These are phyloP conservation scores for Sophora flavescens DNA, from an alignment of 306 rosid species.

Conservation along the genomic window DNA sequence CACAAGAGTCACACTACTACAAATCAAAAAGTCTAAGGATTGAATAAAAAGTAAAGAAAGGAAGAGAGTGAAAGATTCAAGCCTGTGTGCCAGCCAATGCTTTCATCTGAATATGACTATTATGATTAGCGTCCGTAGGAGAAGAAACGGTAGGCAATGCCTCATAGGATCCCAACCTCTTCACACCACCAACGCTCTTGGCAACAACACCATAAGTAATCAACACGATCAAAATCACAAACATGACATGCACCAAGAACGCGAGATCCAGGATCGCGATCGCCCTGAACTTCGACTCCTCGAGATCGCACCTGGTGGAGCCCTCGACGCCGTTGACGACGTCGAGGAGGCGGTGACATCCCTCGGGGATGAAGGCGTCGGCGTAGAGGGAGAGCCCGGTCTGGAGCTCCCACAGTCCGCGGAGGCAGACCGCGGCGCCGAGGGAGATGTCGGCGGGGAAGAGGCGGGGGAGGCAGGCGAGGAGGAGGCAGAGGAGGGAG, in stretches of 20 bases:
- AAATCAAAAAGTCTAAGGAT: not conserved
- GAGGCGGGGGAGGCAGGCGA: constrained; percentile 71
- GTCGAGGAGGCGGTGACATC: constrained; percentile 86
- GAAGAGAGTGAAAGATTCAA: constrained; percentile 46
- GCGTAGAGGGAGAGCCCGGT: constrained; percentile 86
- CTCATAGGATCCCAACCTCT: constrained; percentile 80
- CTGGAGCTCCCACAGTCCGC: constrained; percentile 84
- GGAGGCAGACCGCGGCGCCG: constrained; percentile 68
- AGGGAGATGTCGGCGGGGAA: constrained; percentile 76
- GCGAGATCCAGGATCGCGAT: constrained; percentile 81
- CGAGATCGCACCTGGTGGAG: constrained; percentile 89
- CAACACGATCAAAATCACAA: constrained; percentile 65
- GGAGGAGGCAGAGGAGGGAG: constrained; percentile 58
- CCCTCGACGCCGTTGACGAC: constrained; percentile 80
- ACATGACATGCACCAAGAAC: constrained; percentile 66
- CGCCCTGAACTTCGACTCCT: constrained; percentile 81
- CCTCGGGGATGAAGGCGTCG: constrained; percentile 90
- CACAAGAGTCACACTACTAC: not conserved
- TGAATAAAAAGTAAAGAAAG: not conserved
- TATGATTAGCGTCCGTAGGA: constrained; percentile 58
- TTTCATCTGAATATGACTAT: constrained; percentile 84
- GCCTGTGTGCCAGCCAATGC: constrained; percentile 92
- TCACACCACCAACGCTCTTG: constrained; percentile 55
- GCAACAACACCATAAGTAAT: constrained; percentile 61
- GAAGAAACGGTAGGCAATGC: constrained; percentile 64